Percentiles rank a stretch among this genome's conserved stretches.
These are phyloP conservation scores for Allantophomopsis lycopodina DNA, from an alignment of 2,329 filamentous ascomycete species.

Conservation along the genomic window DNA sequence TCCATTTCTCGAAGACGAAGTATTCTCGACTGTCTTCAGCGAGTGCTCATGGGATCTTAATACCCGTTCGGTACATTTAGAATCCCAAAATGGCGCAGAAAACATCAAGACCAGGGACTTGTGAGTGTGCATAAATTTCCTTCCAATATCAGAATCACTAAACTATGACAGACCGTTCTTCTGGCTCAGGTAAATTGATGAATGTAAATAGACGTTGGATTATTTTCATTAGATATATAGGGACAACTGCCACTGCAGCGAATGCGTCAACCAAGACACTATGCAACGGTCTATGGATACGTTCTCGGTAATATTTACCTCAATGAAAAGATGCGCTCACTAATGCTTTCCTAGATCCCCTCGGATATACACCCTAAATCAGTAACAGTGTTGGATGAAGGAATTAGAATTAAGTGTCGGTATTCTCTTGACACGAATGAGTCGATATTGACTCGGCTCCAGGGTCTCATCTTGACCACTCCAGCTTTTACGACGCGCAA, in stretches of 20 bases:
- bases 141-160: no score
- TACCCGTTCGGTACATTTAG: no score
- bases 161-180: conserved; percentile 20
- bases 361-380: conserved; percentile 20
- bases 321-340: conserved; percentile 3
- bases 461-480: conserved; percentile 58
- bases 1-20: no score
- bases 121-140: no score
- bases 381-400: conserved; percentile 19
- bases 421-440: conserved; percentile 2
- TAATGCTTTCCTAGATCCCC: conserved; percentile 27
- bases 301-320: conserved; percentile 37
- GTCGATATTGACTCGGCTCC: conserved; percentile 5
- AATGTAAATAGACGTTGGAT: no score
- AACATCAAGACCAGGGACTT: no score
- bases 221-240: conserved; percentile 17
- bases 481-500: conserved; percentile 50
- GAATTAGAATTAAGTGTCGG: conserved; percentile 36
- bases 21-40: no score
- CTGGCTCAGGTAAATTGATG: conserved; percentile 21
- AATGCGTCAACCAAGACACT: conserved; percentile 57
- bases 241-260: conserved; percentile 58
- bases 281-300: conserved; percentile 56
- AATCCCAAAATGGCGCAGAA: no score
- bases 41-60: no score